phyloP scores from a whole-genome alignment of 345 rosid genomes.

The Corchorus capsularis region DNA sequence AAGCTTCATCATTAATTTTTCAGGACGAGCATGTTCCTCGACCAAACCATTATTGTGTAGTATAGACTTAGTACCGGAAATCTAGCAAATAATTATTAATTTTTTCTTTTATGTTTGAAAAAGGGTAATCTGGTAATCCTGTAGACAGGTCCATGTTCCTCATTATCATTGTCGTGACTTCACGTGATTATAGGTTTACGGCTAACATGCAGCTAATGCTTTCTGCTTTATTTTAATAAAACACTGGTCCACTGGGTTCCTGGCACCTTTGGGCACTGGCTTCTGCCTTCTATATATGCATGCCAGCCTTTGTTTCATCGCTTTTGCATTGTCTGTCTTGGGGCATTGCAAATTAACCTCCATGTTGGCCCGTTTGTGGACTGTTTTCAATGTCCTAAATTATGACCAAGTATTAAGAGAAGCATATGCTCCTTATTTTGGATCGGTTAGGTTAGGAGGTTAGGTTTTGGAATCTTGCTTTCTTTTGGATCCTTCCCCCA shows the following conservation, averaged over 20 bases:
- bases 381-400: background rate
- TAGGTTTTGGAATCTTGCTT: background rate
- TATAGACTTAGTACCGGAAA: background rate
- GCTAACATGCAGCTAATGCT: constrained; percentile 22
- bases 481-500: background rate
- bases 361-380: background rate
- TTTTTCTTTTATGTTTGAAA: background rate
- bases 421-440: no score
- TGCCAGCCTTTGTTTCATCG: background rate
- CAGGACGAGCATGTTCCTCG: background rate
- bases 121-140: constrained; percentile 20
- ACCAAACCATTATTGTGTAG: background rate
- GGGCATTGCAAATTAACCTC: constrained; percentile 5
- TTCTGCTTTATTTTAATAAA: background rate
- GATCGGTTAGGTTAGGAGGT: background rate
- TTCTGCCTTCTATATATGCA: background rate
- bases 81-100: background rate
- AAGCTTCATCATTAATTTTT: background rate
- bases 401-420: background rate
- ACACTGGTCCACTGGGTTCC: background rate
- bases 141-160: constrained; percentile 26
- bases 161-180: constrained; percentile 12
- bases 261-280: background rate
- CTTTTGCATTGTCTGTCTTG: background rate
- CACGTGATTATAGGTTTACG: constrained; percentile 30